Conservation (phyloP, 208 protist species). For the Acanthamoeba healyi region DNA sequence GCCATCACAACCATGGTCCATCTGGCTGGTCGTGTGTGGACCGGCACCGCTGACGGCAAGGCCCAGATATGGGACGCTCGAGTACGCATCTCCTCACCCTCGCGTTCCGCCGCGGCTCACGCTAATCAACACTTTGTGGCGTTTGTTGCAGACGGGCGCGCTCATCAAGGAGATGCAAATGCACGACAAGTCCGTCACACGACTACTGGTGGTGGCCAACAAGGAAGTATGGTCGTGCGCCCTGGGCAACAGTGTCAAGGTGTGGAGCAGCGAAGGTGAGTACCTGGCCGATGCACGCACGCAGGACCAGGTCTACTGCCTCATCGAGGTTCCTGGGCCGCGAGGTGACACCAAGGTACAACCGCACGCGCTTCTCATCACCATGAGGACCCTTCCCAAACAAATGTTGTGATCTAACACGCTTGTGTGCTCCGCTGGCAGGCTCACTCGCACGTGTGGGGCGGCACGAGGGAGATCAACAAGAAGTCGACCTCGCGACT, state of each 20-base stretch:
- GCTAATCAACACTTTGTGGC: not conserved
- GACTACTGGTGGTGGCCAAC: slow-evolving; percentile 27
- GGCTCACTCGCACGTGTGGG: slow-evolving; percentile 49
- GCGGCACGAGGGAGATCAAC: slow-evolving; percentile 58
- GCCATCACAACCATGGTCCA: slow-evolving; percentile 22
- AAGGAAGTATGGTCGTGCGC: slow-evolving; percentile 54
- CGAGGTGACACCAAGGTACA: slow-evolving; percentile 43
- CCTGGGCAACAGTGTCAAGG: slow-evolving; percentile 10
- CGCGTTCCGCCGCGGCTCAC: too few relatives aligned
- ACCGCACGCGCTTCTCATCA: too few relatives aligned
- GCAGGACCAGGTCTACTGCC: slow-evolving; percentile 51
- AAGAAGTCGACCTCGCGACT: slow-evolving; percentile 11
- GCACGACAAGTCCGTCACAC: not conserved
- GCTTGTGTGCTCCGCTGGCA: not conserved
- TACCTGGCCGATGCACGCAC: slow-evolving; percentile 46
- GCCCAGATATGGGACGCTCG: slow-evolving; percentile 20
- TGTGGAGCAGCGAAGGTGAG: slow-evolving; percentile 40
- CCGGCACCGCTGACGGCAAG: slow-evolving; percentile 11
- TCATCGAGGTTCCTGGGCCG: slow-evolving; percentile 8
- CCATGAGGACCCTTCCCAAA: not conserved
- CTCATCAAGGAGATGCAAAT: slow-evolving; percentile 51
- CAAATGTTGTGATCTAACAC: too few relatives aligned
- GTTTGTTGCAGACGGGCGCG: not conserved
- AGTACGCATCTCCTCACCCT: not conserved
- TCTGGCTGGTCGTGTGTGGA: slow-evolving; percentile 32